These are phyloP conservation scores for Spirogloea muscicola DNA, from an alignment of 139 green algal species.

Conservation along the genomic window DNA sequence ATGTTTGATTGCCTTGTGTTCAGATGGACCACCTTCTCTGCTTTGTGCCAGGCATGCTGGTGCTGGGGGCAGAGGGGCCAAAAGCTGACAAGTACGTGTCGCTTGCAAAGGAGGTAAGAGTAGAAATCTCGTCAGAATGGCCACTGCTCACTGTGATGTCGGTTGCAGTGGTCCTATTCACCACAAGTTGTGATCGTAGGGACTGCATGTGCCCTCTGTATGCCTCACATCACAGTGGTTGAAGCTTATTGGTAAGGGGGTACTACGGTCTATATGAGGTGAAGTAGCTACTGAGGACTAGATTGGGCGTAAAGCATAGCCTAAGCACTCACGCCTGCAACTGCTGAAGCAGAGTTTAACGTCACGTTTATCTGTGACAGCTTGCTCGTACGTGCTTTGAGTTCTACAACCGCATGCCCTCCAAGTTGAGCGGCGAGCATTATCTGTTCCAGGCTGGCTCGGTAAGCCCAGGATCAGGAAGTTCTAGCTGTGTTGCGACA, in stretches of 20 bases:
- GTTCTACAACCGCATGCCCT: slow-evolving; percentile 57
- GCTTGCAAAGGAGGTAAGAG: slow-evolving; percentile 51
- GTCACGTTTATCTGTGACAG: too few relatives aligned
- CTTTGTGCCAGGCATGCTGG: slow-evolving; percentile 68
- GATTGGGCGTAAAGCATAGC: too few relatives aligned
- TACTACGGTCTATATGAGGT: too few relatives aligned
- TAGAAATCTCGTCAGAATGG: too few relatives aligned
- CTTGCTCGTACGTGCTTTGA: slow-evolving; percentile 34
- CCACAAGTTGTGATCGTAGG: not conserved
- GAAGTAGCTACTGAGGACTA: too few relatives aligned
- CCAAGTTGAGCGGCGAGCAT: slow-evolving; percentile 44
- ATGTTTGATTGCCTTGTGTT: not conserved
- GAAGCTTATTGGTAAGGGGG: too few relatives aligned
- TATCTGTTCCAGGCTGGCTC: slow-evolving; percentile 38
- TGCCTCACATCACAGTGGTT: not conserved
- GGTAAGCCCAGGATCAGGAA: too few relatives aligned
- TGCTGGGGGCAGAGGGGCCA: slow-evolving; percentile 46
- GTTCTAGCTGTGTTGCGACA: too few relatives aligned
- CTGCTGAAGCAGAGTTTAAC: too few relatives aligned
- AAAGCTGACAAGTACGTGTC: slow-evolving; percentile 42
- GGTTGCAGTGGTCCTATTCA: not conserved
- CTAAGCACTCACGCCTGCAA: too few relatives aligned
- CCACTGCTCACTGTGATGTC: not conserved
- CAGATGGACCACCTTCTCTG: slow-evolving; percentile 70
- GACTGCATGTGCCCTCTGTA: not conserved